Evolutionary conservation across 2,329 filamentous ascomycete species (phyloP), one percentile per base, ranked within the genome.

Genomic region (Monilinia laxa): DNA sequence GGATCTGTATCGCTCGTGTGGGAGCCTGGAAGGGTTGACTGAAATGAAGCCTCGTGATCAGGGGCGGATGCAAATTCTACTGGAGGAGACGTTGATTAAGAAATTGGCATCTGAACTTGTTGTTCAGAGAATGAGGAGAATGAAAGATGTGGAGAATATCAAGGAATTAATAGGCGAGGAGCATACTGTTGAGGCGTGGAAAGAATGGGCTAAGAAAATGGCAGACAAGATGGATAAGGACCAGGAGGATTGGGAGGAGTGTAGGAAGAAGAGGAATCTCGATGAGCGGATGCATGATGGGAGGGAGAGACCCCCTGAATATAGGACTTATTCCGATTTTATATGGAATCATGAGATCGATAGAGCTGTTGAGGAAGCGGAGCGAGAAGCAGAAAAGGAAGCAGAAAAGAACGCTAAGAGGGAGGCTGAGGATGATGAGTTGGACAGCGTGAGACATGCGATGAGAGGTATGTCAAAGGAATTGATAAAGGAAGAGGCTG

Each of bases 401-500:
- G 28, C 28, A 3, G 28, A 31, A 64, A 63, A 64, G 42, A 51
- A 53, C 60, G 49, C 45, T 47, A 47, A 18, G 45, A 16, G 4
- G 11, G 11, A 5, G 12, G 16, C 18, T 47, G 45, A 20, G 16
- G 45, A 47, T 20, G 45, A 47, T 47, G 45, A 47, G 11, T 16
- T 45, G 11, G 40, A 18, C 16, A 10, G 16, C 18, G 12, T 45
- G 1, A 42, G 31, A 35, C 7, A 35, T 35, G 31, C 31, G 7
- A 35, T 35, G 31, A 35, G 31, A 35, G 31, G 7, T 35, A 35
- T 35, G 31, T 35, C 31, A 35, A 35, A 5, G 31, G 31, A 35
- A 35, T 6, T 9, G 31, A 35, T 1, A 5, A 6, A 35, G 31
- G n/a, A n/a, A 35, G 31, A 9, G 3, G 31, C 31, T 35, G 31